phyloP scores from a whole-genome alignment of 768 basidiomycete genomes.

The Boletus rubropictus region DNA sequence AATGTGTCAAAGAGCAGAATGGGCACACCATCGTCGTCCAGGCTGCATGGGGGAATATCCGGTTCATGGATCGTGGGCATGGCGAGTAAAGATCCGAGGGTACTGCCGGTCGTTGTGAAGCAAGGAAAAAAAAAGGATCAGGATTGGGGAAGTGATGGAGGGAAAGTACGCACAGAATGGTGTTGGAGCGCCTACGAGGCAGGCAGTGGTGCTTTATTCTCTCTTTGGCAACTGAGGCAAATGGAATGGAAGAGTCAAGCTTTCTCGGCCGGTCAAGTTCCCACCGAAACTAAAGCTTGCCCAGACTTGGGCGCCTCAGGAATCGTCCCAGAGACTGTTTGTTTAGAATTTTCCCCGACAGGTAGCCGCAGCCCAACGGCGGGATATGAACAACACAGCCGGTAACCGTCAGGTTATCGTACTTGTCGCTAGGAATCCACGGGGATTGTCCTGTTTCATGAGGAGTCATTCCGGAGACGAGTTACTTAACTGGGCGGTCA shows the following conservation, averaged over 20 bases:
- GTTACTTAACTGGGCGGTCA: background rate
- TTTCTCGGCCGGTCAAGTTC: slow-evolving; percentile 25
- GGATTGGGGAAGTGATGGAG: slow-evolving; percentile 2
- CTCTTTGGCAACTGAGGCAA: slow-evolving; percentile 31
- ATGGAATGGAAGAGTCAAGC: slow-evolving; percentile 25
- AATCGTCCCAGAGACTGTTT: slow-evolving; percentile 6
- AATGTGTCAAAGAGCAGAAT: background rate
- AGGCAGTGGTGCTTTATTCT: slow-evolving; percentile 29
- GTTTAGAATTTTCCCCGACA: slow-evolving; percentile 11
- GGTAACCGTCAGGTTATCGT: background rate
- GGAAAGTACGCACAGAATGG: slow-evolving; percentile 19
- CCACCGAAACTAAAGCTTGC: slow-evolving; percentile 25
- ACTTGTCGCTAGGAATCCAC: slow-evolving; percentile 5
- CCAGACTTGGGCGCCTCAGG: slow-evolving; percentile 15
- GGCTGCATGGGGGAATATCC: slow-evolving; percentile 20
- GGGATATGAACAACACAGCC: slow-evolving; percentile 9
- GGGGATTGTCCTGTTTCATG: slow-evolving; percentile 4
- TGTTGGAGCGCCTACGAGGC: slow-evolving; percentile 28
- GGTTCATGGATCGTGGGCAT: slow-evolving; percentile 29
- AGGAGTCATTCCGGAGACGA: background rate
- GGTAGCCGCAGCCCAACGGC: slow-evolving; percentile 4
- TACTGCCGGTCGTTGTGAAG: background rate
- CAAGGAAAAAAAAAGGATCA: background rate
- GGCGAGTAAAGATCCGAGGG: slow-evolving; percentile 1
- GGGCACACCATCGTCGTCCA: slow-evolving; percentile 35